Base-by-base conservation (phyloP, 768 basidiomycete genomes). In the Filobasidium floriforme region DNA sequence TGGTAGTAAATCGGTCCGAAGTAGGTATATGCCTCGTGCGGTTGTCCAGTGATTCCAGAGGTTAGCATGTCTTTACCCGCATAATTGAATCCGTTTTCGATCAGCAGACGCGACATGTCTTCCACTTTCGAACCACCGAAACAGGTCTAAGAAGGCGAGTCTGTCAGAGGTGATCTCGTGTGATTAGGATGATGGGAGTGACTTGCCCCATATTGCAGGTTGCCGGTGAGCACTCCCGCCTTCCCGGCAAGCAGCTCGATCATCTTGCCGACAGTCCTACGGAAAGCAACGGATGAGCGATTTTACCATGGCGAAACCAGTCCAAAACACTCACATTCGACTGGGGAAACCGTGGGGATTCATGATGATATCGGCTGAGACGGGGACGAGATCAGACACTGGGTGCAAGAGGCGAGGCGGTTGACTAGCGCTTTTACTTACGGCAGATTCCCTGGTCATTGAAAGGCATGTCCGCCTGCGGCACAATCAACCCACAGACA, bases 301-400 rank as follows among this genome's bases (percentile, higher is more conserved):
- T 37, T 37, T 37, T 37, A 37, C 3, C 32, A 37, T 37, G 4
- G 32, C 32, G 32, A 37, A 37, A 37, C 32, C 32, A 37, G 32
- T 37, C 9, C 32, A 37, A 9, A 3, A 18, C n/a, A 73, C 75
- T 72, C 66, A 78, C 80, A 81, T 81, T 63, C 94, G 89, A 65
- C 91, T 94, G 5, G 96, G 96, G 83, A 99, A 98, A 74, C 96
- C 96, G 80, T 99, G 96, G 2, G 96, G 96, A 77, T 99, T 99
- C 94, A 99, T 98, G 81, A 99, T 96, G 19, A 93, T 91, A 79
- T 99, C 94, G 88, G 78, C 73, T 71, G 68, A 52, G 64, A 26
- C 60, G 66, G 60, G 72, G 71, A 3, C 3, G 22, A 19, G 29
- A 44, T 57, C 59, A 66, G 64, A 57, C n/a, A 32, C 24, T 57